A percentile compares a stretch with the other conserved stretches of the same genome.
Evolutionary conservation across 805 yeast species (phyloP).

Genomic region (Schwanniomyces pseudopolymorphus): DNA sequence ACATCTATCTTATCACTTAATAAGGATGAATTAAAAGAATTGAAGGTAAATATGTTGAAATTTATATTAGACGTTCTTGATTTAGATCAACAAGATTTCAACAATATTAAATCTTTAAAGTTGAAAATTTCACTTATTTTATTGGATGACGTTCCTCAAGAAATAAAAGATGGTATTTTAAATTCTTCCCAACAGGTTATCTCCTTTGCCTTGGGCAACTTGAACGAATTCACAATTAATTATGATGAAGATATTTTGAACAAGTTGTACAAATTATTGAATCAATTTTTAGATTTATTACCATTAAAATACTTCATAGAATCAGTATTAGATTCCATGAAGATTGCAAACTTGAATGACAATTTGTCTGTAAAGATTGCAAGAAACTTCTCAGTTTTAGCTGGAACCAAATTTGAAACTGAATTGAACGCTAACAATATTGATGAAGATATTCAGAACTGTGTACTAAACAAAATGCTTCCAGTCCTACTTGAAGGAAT

Average conservation of each 20-base stretch:
- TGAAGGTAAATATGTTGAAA: slow-evolving; percentile 53
- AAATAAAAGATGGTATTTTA: slow-evolving; percentile 30
- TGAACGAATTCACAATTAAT: slow-evolving; percentile 32
- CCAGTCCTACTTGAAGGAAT: slow-evolving; percentile 47
- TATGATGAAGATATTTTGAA: slow-evolving; percentile 10
- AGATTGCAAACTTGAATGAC: slow-evolving; percentile 26
- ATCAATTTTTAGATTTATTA: slow-evolving; percentile 62
- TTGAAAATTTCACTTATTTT: slow-evolving; percentile 54
- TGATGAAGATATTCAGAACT: slow-evolving; percentile 45
- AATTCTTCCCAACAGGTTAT: slow-evolving; percentile 30
- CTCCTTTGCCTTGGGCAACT: slow-evolving; percentile 33
- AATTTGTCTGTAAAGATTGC: slow-evolving; percentile 51
- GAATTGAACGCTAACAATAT: slow-evolving; percentile 52
- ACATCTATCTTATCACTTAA: slow-evolving; percentile 54
- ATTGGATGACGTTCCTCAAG: slow-evolving; percentile 37
- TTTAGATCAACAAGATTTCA: slow-evolving; percentile 22
- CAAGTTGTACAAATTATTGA: slow-evolving; percentile 53
- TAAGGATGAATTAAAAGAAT: slow-evolving; percentile 44
- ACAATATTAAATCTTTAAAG: slow-evolving; percentile 31
- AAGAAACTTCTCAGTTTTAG: slow-evolving; percentile 59
- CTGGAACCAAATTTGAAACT: slow-evolving; percentile 65
- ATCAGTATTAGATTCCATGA: slow-evolving; percentile 49
- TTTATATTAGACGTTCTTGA: slow-evolving; percentile 54
- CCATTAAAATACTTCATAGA: slow-evolving; percentile 74
- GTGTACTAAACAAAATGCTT: slow-evolving; percentile 53